These are phyloP conservation scores for Papiliotrema flavescens DNA, from an alignment of 1,284 basidiomycete genomes.

Conservation along the genomic window DNA sequence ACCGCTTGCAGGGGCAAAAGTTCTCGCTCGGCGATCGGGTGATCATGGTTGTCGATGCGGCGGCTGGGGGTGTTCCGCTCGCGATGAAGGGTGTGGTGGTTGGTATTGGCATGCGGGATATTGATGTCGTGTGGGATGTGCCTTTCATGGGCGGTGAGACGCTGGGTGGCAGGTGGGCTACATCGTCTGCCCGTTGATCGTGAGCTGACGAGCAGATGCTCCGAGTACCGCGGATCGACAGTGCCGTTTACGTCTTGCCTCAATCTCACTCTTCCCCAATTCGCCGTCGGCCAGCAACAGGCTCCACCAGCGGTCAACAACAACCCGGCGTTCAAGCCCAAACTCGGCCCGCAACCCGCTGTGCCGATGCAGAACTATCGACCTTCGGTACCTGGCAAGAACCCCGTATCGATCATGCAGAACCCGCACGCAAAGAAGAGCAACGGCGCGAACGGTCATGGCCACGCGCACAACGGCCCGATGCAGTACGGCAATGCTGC, in stretches of 20 bases:
- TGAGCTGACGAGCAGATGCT: conserved; percentile 59
- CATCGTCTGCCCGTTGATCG: not conserved
- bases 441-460: not conserved
- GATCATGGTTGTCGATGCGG: conserved; percentile 87
- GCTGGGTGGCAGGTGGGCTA: conserved; percentile 69
- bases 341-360: conserved; percentile 62
- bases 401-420: conserved; percentile 56
- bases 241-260: conserved; percentile 79
- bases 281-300: conserved; percentile 63
- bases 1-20: conserved; percentile 84
- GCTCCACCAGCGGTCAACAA: conserved; percentile 33
- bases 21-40: conserved; percentile 94
- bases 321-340: conserved; percentile 59
- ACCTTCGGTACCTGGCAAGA: conserved; percentile 20
- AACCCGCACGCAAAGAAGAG: conserved; percentile 52
- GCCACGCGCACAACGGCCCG: conserved; percentile 13
- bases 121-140: conserved; percentile 97
- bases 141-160: conserved; percentile 91
- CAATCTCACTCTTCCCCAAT: conserved; percentile 78
- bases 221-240: conserved; percentile 79
- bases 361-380: conserved; percentile 36
- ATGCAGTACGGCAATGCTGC: conserved; percentile 44
- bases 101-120: conserved; percentile 75
- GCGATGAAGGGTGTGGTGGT: conserved; percentile 91
- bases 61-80: conserved; percentile 79